Evolutionary conservation across 208 protist species (phyloP).

Genomic region (Trypanosoma scelopori): DNA sequence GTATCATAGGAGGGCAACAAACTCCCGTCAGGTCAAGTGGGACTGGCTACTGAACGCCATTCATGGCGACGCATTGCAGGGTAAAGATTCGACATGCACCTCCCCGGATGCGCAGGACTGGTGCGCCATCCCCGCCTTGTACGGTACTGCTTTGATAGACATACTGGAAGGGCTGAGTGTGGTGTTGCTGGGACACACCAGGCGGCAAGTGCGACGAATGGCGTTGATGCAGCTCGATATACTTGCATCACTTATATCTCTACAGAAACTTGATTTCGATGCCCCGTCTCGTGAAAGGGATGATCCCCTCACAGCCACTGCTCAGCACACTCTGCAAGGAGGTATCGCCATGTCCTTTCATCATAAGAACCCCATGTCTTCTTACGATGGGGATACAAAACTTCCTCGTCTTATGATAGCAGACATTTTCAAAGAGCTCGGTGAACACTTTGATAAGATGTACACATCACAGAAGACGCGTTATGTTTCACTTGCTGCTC

Average conservation of each 20-base stretch:
- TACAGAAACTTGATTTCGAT: not conserved
- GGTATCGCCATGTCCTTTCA: not conserved
- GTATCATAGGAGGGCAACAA: not conserved
- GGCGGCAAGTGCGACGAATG: constrained; percentile 2
- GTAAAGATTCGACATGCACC: not conserved
- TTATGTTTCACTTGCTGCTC: constrained; percentile 14
- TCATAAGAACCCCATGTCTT: not conserved
- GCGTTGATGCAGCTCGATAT: constrained; percentile 21
- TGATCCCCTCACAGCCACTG: too few relatives aligned
- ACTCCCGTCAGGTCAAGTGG: constrained; percentile 3
- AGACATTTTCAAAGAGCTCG: constrained; percentile 22
- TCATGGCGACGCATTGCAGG: not conserved
- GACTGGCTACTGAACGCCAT: constrained; percentile 25
- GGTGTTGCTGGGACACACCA: constrained; percentile 20
- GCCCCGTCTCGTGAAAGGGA: not conserved
- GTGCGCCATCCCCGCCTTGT: constrained; percentile 10
- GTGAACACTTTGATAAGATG: constrained; percentile 26
- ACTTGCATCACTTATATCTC: constrained; percentile 16
- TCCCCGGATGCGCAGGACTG: constrained; percentile 3
- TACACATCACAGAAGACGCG: constrained; percentile 16
- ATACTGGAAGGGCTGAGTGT: constrained; percentile 23
- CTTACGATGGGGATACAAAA: not conserved
- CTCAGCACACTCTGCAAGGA: not conserved
- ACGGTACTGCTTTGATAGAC: constrained; percentile 15
- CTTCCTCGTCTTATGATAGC: constrained; percentile 6